Evolutionary conservation across 352 stramenopile species (phyloP).

Genomic region (Globisporangium recalcitrans): DNA sequence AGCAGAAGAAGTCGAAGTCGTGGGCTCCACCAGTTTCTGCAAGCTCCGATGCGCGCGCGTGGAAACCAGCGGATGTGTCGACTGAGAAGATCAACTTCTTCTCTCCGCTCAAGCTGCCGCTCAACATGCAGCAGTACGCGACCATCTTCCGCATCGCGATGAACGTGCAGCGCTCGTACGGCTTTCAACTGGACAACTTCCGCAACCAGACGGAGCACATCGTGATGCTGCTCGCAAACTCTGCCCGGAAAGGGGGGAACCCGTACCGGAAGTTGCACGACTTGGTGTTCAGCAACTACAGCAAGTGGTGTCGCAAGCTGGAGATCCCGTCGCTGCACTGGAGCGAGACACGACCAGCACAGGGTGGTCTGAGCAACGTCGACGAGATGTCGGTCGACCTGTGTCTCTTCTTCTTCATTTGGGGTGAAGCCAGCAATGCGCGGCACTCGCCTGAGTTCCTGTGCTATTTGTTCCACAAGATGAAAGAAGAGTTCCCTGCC

Average conservation of each 20-base stretch:
- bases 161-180: constrained; percentile 83
- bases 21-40: constrained; percentile 46
- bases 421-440: constrained; percentile 97
- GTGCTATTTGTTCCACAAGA: constrained; percentile 98
- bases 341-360: constrained; percentile 63
- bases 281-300: constrained; percentile 86
- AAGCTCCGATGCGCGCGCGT: constrained; percentile 72
- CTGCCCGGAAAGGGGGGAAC: constrained; percentile 63
- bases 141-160: constrained; percentile 79
- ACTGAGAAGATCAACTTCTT: constrained; percentile 78
- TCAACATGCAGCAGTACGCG: constrained; percentile 83
- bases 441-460: constrained; percentile 97
- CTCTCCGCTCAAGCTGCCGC: constrained; percentile 52
- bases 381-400: constrained; percentile 85
- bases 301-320: constrained; percentile 86
- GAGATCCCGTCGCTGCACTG: constrained; percentile 63
- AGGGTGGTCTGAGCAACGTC: constrained; percentile 79
- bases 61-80: constrained; percentile 37
- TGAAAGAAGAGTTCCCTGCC: constrained; percentile 82
- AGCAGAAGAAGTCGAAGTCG: constrained; percentile 24
- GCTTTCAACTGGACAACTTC: constrained; percentile 84
- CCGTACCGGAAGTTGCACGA: constrained; percentile 81
- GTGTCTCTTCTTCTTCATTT: constrained; percentile 98
- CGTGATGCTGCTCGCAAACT: constrained; percentile 95
- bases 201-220: constrained; percentile 98